Conservation (phyloP, 2,329 filamentous ascomycete species). For the Claviceps pusilla region DNA sequence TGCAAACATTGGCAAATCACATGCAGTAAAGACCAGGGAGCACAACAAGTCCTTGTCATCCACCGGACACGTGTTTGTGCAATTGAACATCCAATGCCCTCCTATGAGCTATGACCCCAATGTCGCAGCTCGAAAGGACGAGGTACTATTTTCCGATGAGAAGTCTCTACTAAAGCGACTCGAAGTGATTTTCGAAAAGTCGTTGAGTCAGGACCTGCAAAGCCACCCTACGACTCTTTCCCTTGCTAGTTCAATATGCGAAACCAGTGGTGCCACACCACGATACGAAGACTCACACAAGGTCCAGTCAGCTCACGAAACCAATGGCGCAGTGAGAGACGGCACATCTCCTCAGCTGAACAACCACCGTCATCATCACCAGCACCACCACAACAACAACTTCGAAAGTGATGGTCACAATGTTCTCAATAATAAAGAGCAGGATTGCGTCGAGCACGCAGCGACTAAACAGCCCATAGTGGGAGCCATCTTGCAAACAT, state of each 20-base stretch:
- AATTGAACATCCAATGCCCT: conserved; percentile 48
- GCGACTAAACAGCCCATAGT: not conserved
- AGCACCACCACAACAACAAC: not conserved
- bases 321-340: not conserved
- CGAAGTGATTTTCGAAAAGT: conserved; percentile 24
- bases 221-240: too few species aligned
- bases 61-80: conserved; percentile 42
- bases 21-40: conserved; percentile 9
- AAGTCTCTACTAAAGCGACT: conserved; percentile 29
- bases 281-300: not conserved
- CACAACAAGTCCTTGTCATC: conserved; percentile 5
- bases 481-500: conserved; percentile 14
- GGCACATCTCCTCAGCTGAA: not conserved
- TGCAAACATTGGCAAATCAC: conserved; percentile 33
- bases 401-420: not conserved
- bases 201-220: conserved; percentile 18
- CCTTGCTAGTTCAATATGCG: not conserved
- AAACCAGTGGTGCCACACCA: not conserved
- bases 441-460: not conserved
- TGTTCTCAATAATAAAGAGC: not conserved
- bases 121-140: conserved; percentile 55
- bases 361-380: not conserved
- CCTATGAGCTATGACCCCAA: conserved; percentile 54
- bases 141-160: conserved; percentile 52
- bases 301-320: not conserved